A percentile compares a stretch with the other conserved stretches of the same genome.
These are phyloP conservation scores for Tricladium varicosporioides DNA, from an alignment of 2,329 filamentous ascomycete genomes.

Conservation along the genomic window DNA sequence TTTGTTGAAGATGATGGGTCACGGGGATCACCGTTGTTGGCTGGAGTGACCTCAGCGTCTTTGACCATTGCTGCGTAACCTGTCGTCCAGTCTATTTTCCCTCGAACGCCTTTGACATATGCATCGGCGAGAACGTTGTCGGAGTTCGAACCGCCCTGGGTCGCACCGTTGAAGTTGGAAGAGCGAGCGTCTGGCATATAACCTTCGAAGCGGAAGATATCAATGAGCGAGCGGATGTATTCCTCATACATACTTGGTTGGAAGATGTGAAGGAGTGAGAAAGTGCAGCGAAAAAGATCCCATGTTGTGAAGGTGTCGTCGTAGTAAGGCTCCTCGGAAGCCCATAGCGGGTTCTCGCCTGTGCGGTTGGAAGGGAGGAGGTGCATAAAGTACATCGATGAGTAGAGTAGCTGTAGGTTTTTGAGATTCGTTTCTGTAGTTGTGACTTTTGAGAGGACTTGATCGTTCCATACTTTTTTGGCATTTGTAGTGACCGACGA, in stretches of 20 bases:
- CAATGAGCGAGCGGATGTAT: slow-evolving; percentile 64
- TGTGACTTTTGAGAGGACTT: slow-evolving; percentile 62
- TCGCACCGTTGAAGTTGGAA: slow-evolving; percentile 66
- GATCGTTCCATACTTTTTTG: slow-evolving; percentile 55
- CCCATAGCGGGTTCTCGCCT: slow-evolving; percentile 68
- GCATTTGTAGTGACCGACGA: slow-evolving; percentile 41
- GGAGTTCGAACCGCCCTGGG: slow-evolving; percentile 67
- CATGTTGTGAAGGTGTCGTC: slow-evolving; percentile 71
- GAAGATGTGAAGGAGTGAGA: slow-evolving; percentile 62
- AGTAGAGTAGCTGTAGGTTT: slow-evolving; percentile 62
- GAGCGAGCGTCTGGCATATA: slow-evolving; percentile 66
- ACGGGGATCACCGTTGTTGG: slow-evolving; percentile 53
- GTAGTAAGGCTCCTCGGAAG: slow-evolving; percentile 64
- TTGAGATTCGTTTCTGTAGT: slow-evolving; percentile 54
- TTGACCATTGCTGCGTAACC: slow-evolving; percentile 63
- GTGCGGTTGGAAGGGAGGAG: slow-evolving; percentile 59
- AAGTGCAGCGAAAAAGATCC: slow-evolving; percentile 62
- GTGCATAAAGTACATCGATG: slow-evolving; percentile 56
- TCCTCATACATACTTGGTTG: slow-evolving; percentile 63
- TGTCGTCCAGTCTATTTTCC: slow-evolving; percentile 61
- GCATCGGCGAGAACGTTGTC: slow-evolving; percentile 73
- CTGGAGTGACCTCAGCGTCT: slow-evolving; percentile 62
- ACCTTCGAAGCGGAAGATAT: slow-evolving; percentile 64
- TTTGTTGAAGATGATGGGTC: slow-evolving; percentile 59
- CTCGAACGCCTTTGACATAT: slow-evolving; percentile 63